Evolutionary conservation across 2,329 filamentous ascomycete genomes (phyloP), one percentile per base, ranked within the genome.

Genomic region (Alternaria sp.): DNA sequence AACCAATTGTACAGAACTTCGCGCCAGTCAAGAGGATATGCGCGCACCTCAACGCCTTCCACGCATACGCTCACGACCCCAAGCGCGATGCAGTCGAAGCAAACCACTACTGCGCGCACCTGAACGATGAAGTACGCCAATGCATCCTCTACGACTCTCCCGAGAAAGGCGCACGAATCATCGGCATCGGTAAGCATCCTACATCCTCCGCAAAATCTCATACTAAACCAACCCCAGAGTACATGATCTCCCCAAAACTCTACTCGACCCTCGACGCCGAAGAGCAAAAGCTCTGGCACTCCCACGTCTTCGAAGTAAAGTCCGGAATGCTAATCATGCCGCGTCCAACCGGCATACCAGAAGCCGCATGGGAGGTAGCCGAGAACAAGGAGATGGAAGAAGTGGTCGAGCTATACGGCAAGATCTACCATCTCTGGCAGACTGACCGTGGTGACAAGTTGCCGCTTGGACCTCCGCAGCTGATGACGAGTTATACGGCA

Each of bases 361-460:
- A 85, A 23, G 79, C 84, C 0, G 86, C 83, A 0, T 97, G 93
- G 93, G 90, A 96, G 67, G 77, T 84, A 5, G 90, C 92, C 2
- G 93, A 97, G 82, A 92, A 87, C 30, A 85, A 86, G 50, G 93
- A 95, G 79, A 96, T 97, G 92, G 87, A 91, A 66, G 85, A 93
- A 61, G 85, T 96, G 0, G 81, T 93, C 4, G 84, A 86, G 1
- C 77, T 96, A 3, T 96, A 96, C 73, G 93, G 93, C 10, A 97
- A 97, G 77, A 88, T 90, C 1, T 96, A 91, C 78, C 93, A 97
- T 77, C 83, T 96, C 45, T 97, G 93, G 93, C 92, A 96, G 84
- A 88, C 90, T 15, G 93, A 96, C 80, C 83, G 87, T 6, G 92
- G 92, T 0, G 88, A 95, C 73, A 79, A 81, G 55, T 71, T 91